Evolutionary conservation across 2,329 filamentous ascomycete genomes (phyloP), one percentile per base, ranked within the genome.

Genomic region (Diaporthe citri): DNA sequence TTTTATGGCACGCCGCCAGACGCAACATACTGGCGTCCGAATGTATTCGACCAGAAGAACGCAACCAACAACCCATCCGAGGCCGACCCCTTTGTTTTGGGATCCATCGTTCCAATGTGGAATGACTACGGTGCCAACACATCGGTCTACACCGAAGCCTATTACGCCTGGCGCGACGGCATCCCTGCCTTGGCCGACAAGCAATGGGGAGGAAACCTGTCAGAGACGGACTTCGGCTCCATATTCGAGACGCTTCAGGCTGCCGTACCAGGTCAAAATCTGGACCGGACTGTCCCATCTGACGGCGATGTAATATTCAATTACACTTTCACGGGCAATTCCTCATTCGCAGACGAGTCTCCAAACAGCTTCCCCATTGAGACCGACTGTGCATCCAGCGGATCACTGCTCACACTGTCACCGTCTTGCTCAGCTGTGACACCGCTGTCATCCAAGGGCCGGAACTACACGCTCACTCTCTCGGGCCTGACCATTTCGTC

Each of bases 91-190:
- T 80, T 82, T 1, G 84, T 90, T 1, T 82, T 87, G 4, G 89
- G 89, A 0, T 84, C 87, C 34, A 84, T 90, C 39, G 82, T 85
- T 4, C 85, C 89, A 1, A 80, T 88, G 6, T 90, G 89, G 89
- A 90, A 90, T 74, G 88, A 90, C 76, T 89, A 87, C 67, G 88
- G 88, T 1, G 82, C 86, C 0, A 89, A 90, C 75, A 85, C 88
- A 4, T 85, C 86, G 0, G 86, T 87, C 0, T 87, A 87, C 74
- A 84, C 87, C 1, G 88, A 90, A 78, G 84, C 87, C 0, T 90
- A 88, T 76, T 89, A 89, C 75, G 83, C 87, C 1, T 87, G 88
- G 80, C 82, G 85, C 2, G 81, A 86, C n/a, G 87, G 87, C 0
- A 85, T 90, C 25, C 87, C 88, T 0, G 86, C 87, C 0, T 81